phyloP scores from a whole-genome alignment of 2,329 filamentous ascomycete genomes.

The Ceratocystis papillata region DNA sequence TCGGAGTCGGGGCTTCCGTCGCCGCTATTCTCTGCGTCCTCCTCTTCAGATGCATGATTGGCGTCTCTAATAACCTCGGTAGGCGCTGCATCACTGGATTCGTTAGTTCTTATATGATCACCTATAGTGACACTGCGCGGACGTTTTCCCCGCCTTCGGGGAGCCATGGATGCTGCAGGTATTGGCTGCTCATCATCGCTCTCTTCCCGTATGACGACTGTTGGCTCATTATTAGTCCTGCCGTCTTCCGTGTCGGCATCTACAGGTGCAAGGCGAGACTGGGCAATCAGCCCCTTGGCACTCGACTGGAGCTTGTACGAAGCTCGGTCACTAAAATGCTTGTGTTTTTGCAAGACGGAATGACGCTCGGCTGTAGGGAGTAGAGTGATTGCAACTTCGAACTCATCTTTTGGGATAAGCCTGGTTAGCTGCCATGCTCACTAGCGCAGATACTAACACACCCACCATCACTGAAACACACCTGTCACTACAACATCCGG shows the following conservation, averaged over 20 bases:
- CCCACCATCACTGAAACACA: slow-evolving; percentile 34
- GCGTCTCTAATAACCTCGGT: neutral
- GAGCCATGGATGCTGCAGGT: slow-evolving; percentile 31
- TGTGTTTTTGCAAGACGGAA: slow-evolving; percentile 75
- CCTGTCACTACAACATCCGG: slow-evolving; percentile 68
- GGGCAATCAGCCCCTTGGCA: slow-evolving; percentile 18
- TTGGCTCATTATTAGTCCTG: neutral
- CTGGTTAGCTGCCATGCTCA: slow-evolving; percentile 8
- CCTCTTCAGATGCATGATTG: neutral
- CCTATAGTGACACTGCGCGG: neutral
- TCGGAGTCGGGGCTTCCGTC: too few relatives aligned
- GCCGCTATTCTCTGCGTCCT: neutral
- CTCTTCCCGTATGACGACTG: slow-evolving; percentile 25
- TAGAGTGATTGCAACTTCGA: slow-evolving; percentile 88
- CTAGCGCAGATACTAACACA: neutral
- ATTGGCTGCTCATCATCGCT: slow-evolving; percentile 30
- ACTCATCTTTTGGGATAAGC: slow-evolving; percentile 59
- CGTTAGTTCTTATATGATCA: neutral
- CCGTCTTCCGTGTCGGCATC: slow-evolving; percentile 11
- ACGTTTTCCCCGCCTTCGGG: slow-evolving; percentile 4
- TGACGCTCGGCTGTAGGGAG: slow-evolving; percentile 78
- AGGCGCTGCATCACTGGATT: neutral
- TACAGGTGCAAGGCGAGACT: slow-evolving; percentile 19
- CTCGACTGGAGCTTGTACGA: slow-evolving; percentile 29
- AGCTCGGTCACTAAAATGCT: slow-evolving; percentile 46